These are phyloP conservation scores for Geotrichum reessii DNA, from an alignment of 1,139 yeast species.

Conservation along the genomic window DNA sequence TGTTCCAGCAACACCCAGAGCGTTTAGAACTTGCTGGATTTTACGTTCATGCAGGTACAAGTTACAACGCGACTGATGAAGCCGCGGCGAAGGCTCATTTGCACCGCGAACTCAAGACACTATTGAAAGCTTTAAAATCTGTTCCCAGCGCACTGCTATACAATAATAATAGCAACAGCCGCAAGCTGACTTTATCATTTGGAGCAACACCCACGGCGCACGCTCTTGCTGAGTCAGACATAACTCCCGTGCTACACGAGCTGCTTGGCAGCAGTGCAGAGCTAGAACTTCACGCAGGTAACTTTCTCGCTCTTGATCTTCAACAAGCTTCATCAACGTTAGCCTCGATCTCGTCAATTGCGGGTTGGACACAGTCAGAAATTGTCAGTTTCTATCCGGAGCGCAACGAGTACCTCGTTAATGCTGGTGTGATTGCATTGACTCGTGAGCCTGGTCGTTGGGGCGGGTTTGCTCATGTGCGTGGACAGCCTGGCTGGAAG, in stretches of 20 bases:
- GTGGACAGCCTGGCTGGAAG: slow-evolving; percentile 45
- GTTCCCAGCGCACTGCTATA: not conserved
- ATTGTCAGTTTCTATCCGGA: slow-evolving; percentile 55
- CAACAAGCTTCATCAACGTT: slow-evolving; percentile 71
- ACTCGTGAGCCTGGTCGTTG: slow-evolving; percentile 54
- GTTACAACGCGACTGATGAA: slow-evolving; percentile 49
- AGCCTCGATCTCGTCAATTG: slow-evolving; percentile 44
- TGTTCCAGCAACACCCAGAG: slow-evolving; percentile 30
- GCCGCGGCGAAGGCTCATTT: slow-evolving; percentile 47
- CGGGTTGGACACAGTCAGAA: slow-evolving; percentile 57
- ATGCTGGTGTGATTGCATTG: slow-evolving; percentile 68
- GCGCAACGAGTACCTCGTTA: slow-evolving; percentile 59
- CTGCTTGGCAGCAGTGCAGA: not conserved
- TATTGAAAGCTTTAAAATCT: slow-evolving; percentile 43
- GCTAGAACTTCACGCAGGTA: slow-evolving; percentile 75
- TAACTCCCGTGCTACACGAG: slow-evolving; percentile 1
- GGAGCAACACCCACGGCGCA: slow-evolving; percentile 85
- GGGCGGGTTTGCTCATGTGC: slow-evolving; percentile 44
- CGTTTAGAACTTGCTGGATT: slow-evolving; percentile 49
- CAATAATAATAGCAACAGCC: slow-evolving; percentile 36
- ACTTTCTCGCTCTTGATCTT: slow-evolving; percentile 64
- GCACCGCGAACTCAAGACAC: slow-evolving; percentile 52
- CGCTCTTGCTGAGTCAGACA: slow-evolving; percentile 42
- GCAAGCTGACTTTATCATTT: slow-evolving; percentile 45
- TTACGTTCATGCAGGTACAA: slow-evolving; percentile 77